Evolutionary conservation across 352 stramenopile species (phyloP).

Genomic region (Phytophthora aleatoria): DNA sequence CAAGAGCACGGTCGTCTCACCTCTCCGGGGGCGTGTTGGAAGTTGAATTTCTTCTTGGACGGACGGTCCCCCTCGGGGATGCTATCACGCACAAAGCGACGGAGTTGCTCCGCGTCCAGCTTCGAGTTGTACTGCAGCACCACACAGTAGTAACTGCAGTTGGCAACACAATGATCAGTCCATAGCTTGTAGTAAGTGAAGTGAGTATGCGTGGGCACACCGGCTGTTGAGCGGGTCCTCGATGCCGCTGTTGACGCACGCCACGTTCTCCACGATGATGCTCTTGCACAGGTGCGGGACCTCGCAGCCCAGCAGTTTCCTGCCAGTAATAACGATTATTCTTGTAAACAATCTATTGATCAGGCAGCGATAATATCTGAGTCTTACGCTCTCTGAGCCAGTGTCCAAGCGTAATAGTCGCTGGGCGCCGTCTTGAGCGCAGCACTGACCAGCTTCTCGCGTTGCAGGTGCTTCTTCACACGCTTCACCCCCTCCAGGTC

Average conservation of each 20-base stretch:
- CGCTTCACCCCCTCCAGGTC: conserved; percentile 59
- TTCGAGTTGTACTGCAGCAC: conserved; percentile 89
- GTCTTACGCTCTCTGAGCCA: conserved; percentile 63
- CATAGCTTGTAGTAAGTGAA: background rate
- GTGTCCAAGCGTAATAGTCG: conserved; percentile 81
- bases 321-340: conserved; percentile 10
- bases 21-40: conserved; percentile 78
- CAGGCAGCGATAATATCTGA: background rate
- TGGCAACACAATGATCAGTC: background rate
- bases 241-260: conserved; percentile 58
- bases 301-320: conserved; percentile 64
- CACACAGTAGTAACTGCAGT: conserved; percentile 77
- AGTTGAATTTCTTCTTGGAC: conserved; percentile 86
- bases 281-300: conserved; percentile 87
- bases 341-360: background rate
- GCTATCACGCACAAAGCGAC: conserved; percentile 73
- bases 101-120: conserved; percentile 81
- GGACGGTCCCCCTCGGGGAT: conserved; percentile 61
- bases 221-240: conserved; percentile 70
- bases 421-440: conserved; percentile 66
- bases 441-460: conserved; percentile 55
- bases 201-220: conserved; percentile 22
- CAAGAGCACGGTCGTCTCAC: conserved; percentile 20
- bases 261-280: conserved; percentile 90
- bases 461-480: conserved; percentile 50